phyloP scores from a whole-genome alignment of 306 rosid genomes.

The peach (Prunus persica) region DNA sequence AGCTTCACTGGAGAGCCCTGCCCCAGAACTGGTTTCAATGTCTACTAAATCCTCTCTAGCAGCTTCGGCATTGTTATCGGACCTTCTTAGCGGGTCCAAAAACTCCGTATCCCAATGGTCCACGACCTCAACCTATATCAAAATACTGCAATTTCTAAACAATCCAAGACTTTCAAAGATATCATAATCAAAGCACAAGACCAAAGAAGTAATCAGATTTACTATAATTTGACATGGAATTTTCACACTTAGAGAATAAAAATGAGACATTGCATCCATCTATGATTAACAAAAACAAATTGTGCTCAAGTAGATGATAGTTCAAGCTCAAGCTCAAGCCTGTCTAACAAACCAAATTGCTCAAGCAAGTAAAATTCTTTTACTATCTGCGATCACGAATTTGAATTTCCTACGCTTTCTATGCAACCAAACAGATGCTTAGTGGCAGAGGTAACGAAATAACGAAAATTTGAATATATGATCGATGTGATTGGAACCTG shows the following conservation, averaged over 20 bases:
- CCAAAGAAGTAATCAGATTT: background rate
- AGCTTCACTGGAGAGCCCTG: conserved; percentile 30
- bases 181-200: background rate
- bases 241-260: background rate
- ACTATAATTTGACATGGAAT: background rate
- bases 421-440: conserved; percentile 16
- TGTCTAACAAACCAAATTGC: no score
- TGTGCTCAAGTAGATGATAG: background rate
- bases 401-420: conserved; percentile 2
- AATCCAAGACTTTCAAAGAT: background rate
- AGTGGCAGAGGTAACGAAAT: background rate
- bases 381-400: background rate
- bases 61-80: conserved; percentile 32
- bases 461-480: background rate
- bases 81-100: conserved; percentile 78
- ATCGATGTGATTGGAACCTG: conserved; percentile 42
- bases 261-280: no score
- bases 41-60: conserved; percentile 23
- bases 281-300: no score
- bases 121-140: conserved; percentile 42
- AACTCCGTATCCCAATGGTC: conserved; percentile 44
- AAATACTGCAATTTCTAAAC: conserved; percentile 7
- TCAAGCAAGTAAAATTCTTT: background rate
- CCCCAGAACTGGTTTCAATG: conserved; percentile 22
- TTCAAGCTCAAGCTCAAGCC: no score